Base-by-base conservation (phyloP, 2,329 filamentous ascomycete species). In the Mycosphaerelloides madeirae region DNA sequence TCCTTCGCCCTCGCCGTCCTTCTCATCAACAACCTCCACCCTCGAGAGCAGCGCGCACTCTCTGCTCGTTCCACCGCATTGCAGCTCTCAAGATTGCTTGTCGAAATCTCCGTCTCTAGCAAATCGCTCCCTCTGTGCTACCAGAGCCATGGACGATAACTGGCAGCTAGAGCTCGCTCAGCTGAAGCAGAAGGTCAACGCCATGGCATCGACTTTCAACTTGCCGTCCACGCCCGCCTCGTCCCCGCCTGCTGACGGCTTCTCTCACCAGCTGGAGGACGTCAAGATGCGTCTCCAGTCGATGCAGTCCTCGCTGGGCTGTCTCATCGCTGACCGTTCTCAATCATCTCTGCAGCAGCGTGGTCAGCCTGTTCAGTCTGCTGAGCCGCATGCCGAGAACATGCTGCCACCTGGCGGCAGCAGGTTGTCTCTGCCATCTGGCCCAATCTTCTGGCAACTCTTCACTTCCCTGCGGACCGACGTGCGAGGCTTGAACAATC, bases 361-460 rank as follows among this genome's bases (percentile, higher is more conserved):
- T 6, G 9, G 14, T 25, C 22, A 25, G 22, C 22, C 22, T 25
- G 5, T 25, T 9, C 22, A 25, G 22, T 9, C 22, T 25, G 22
- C 22, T 25, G 22, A 25, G 22, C 22, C 22, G 32, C 19, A 38
- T 2, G 4, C 28, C 20, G 15, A 31, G 25, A 20, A 19, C n/a
- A 22, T 13, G 12, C 19, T 31, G 29, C 22, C 13, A 18, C 12
- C 16, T 14, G 20, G 33, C 22, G 22, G 22, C 14, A 35, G 33
- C 33, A 25, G 8, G 34, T 31, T 37, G 39, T 20, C 31, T 34
- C 40, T 56, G 2, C 52, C 52, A 12, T 53, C 53, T 8, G 47
- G 53, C 16, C 49, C 52, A 25, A 50, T 53, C 18, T 55, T 55
- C 31, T 57, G 54, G 54, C 48, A 54, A 29, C 44, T 57, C n/a